Conservation (phyloP, 1,139 yeast genomes). For the Protomyces inundatus region DNA sequence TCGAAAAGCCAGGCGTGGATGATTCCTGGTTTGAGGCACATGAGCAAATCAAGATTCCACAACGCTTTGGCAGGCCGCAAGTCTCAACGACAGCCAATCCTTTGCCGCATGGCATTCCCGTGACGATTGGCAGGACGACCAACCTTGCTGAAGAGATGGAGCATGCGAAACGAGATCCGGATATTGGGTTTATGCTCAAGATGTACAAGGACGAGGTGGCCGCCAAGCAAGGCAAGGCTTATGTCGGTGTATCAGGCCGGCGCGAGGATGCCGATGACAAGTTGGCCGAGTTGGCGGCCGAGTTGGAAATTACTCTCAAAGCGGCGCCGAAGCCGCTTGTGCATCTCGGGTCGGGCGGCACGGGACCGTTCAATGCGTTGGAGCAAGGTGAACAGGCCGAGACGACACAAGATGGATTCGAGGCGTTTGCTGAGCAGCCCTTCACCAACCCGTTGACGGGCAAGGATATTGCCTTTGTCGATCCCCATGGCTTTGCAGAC, state of each 20-base stretch:
- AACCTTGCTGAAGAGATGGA: conserved; percentile 16
- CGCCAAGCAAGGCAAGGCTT: conserved; percentile 7
- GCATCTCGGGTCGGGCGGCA: conserved; percentile 20
- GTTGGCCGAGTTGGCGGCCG: conserved; percentile 1
- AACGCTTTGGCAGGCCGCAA: conserved; percentile 12
- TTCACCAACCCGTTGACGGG: conserved; percentile 27
- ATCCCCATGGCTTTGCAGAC: conserved; percentile 83
- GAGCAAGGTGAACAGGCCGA: conserved; percentile 9
- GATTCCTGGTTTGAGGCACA: conserved; percentile 10
- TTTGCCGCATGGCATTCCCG: conserved; percentile 21
- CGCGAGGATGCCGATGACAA: conserved; percentile 1
- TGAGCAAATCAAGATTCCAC: conserved; percentile 12
- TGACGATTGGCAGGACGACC: conserved; percentile 9
- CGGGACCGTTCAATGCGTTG: conserved; percentile 15
- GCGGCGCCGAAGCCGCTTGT: conserved; percentile 5
- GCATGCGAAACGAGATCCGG: conserved; percentile 26
- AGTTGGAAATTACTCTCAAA: background rate
- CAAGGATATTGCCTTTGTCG: conserved; percentile 47
- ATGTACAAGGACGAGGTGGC: conserved; percentile 16
- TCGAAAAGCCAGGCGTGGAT: conserved; percentile 6
- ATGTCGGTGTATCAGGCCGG: background rate
- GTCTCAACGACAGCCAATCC: conserved; percentile 26
- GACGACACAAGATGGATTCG: background rate
- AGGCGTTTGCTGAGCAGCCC: conserved; percentile 17
- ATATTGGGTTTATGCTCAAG: conserved; percentile 7